Percentiles rank a stretch among this genome's conserved stretches.
These are phyloP conservation scores for Tetracladium setigerum DNA, from an alignment of 495 filamentous ascomycete species.

Conservation along the genomic window DNA sequence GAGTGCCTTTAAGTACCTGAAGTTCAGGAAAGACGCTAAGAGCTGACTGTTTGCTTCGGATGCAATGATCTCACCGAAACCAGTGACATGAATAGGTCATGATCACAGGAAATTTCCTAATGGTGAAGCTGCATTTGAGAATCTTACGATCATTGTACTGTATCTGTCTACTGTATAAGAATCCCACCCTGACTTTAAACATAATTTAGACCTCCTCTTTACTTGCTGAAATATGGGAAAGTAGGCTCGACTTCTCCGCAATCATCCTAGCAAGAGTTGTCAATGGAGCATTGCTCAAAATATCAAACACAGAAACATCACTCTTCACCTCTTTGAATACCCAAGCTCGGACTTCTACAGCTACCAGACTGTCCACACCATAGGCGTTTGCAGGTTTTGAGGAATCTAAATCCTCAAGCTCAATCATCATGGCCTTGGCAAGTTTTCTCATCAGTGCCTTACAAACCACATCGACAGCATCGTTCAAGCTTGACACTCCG, in stretches of 20 bases:
- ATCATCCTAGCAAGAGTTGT: slow-evolving; percentile 8
- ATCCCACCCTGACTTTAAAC: too few relatives aligned
- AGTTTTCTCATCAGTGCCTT: slow-evolving; percentile 26
- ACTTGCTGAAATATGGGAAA: too few relatives aligned
- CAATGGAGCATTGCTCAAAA: slow-evolving; percentile 30
- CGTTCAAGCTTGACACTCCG: slow-evolving; percentile 15
- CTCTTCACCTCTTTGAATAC: slow-evolving; percentile 34
- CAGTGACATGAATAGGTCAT: too few relatives aligned
- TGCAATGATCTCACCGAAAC: too few relatives aligned
- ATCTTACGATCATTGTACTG: too few relatives aligned
- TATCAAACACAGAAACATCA: slow-evolving; percentile 39
- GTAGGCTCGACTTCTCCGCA: slow-evolving; percentile 7
- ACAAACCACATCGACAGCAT: slow-evolving; percentile 25
- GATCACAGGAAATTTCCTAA: too few relatives aligned
- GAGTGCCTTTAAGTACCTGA: too few relatives aligned
- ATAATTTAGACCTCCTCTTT: too few relatives aligned
- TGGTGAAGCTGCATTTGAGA: too few relatives aligned
- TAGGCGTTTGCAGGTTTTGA: slow-evolving; percentile 31
- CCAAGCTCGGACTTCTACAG: slow-evolving; percentile 51
- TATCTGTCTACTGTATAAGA: too few relatives aligned
- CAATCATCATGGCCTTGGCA: slow-evolving; percentile 28
- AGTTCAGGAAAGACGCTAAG: too few relatives aligned
- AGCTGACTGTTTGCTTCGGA: too few relatives aligned
- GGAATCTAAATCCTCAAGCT: slow-evolving; percentile 30
- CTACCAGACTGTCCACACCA: slow-evolving; percentile 48